Base-by-base conservation (phyloP, 768 basidiomycete species). In the Baorangia bicolor region DNA sequence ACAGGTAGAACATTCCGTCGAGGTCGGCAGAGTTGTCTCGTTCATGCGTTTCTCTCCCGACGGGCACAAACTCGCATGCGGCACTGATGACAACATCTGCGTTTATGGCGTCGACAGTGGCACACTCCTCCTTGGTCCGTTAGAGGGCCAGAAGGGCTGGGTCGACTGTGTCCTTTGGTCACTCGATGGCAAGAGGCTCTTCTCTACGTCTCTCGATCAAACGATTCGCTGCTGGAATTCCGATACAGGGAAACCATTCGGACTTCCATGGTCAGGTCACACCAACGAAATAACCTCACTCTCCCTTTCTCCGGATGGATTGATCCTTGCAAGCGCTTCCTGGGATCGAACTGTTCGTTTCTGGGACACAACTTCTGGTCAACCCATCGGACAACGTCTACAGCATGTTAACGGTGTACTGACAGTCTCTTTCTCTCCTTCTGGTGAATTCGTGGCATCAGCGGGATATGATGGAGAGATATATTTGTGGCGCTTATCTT, bases 231-330 rank as follows among this genome's bases (percentile, higher is more conserved):
- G 49, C 11, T 65, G 63, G 64, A 20, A 51, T 13, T 9, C 44
- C 1, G 10, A 20, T 2, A 43, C 56, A 11, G 55, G 57, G 3
- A 4, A 43, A 23, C 41, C 11, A 14, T 27, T 65, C 5, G 56
- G 51, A 51, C 20, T 20, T 1, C 55, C 48, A 0, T 59, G 64
- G 64, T 14, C 3, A 53, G 31, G 65, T 18, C 64, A 72, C 34
- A 51, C 64, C 0, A 25, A 55, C 10, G 0, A 0, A 0, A 23
- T 63, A n/a, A 0, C 0, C 10, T 48, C 41, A 0, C 20, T 58
- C 11, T 21, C 51, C 3, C 53, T 56, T 8, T 52, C 58, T 1
- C 50, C 56, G 14, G 41, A 52, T n/a, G 54, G 60, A 21, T 49
- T 25, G 2, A 39, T 38, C 25, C 58, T 61, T 5, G 60, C 55